Evolutionary conservation across 352 stramenopile genomes (phyloP).

Genomic region (Blastocystis sp.): DNA sequence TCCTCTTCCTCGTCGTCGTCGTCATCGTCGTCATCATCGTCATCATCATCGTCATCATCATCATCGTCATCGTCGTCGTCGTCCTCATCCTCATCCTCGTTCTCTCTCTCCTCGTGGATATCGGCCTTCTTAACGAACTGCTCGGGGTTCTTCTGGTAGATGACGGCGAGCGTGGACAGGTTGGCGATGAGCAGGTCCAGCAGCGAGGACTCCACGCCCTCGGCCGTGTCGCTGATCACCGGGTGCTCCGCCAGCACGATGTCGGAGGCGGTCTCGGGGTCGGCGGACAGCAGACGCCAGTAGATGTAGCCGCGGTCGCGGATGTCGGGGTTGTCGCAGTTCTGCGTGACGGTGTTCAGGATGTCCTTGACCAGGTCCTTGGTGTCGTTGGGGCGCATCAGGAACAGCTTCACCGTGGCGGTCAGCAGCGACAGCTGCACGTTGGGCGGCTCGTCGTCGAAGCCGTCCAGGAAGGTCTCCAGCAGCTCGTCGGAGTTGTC

Average conservation of each 20-base stretch:
- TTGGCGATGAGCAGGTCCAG: slow-evolving; percentile 92
- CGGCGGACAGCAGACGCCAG: slow-evolving; percentile 94
- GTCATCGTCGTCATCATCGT: slow-evolving; percentile 67
- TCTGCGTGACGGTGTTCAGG: slow-evolving; percentile 92
- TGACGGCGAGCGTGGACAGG: slow-evolving; percentile 92
- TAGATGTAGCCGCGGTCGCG: slow-evolving; percentile 98
- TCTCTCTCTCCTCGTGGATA: slow-evolving; percentile 73
- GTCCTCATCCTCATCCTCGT: slow-evolving; percentile 74
- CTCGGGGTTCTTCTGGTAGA: slow-evolving; percentile 95
- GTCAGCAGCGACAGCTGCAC: slow-evolving; percentile 97
- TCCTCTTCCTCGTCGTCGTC: slow-evolving; percentile 66
- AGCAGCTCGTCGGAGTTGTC: slow-evolving; percentile 98
- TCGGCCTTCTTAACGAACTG: slow-evolving; percentile 80
- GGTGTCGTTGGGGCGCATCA: slow-evolving; percentile 84
- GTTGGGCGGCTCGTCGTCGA: slow-evolving; percentile 91
- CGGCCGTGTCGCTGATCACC: slow-evolving; percentile 97
- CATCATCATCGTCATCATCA: slow-evolving; percentile 73
- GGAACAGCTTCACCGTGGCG: slow-evolving; percentile 96
- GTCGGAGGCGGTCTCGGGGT: slow-evolving; percentile 93
- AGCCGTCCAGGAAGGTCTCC: slow-evolving; percentile 96
- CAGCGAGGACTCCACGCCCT: slow-evolving; percentile 86
- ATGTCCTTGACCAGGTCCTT: slow-evolving; percentile 95
- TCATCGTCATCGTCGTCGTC: slow-evolving; percentile 75
- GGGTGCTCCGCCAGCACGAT: slow-evolving; percentile 96
- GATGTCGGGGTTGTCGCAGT: slow-evolving; percentile 96